Evolutionary conservation across 2,329 filamentous ascomycete species (phyloP).

Genomic region (Fusarium tupiense): DNA sequence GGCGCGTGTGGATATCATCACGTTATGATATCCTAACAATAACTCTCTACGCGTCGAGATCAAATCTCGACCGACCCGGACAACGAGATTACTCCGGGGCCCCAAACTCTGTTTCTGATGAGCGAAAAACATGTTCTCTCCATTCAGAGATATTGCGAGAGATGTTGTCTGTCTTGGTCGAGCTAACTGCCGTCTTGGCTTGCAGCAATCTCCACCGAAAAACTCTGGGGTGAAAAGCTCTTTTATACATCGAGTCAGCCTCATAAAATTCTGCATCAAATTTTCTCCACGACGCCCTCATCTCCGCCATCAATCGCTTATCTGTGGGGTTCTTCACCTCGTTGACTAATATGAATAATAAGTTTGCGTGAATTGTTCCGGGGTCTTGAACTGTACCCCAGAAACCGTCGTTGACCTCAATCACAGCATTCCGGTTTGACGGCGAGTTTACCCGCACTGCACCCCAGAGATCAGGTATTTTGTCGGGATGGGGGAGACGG

Average conservation of each 20-base stretch:
- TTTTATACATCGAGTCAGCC: slow-evolving; percentile 8
- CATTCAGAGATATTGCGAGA: background rate
- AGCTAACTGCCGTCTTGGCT: background rate
- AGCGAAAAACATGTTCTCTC: background rate
- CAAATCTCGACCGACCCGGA: slow-evolving; percentile 2
- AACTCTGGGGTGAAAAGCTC: background rate
- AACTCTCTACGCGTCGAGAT: slow-evolving; percentile 14
- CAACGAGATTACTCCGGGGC: slow-evolving; percentile 28
- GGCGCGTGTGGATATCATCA: slow-evolving; percentile 24
- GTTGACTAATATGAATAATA: slow-evolving; percentile 30
- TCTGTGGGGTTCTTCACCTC: slow-evolving; percentile 25
- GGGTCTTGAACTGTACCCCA: background rate
- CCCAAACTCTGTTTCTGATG: slow-evolving; percentile 6
- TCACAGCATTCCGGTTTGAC: background rate
- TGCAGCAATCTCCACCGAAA: background rate
- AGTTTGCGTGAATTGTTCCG: background rate
- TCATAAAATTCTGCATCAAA: background rate
- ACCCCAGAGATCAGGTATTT: slow-evolving; percentile 13
- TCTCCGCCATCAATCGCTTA: slow-evolving; percentile 25
- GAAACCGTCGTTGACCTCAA: background rate
- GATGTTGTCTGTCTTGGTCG: background rate
- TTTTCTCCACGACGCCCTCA: background rate
- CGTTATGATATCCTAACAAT: slow-evolving; percentile 37
- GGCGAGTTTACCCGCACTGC: slow-evolving; percentile 11
- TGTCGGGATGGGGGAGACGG: background rate